Evolutionary conservation across 1,284 basidiomycete genomes (phyloP).

Genomic region (Trametes versicolor): DNA sequence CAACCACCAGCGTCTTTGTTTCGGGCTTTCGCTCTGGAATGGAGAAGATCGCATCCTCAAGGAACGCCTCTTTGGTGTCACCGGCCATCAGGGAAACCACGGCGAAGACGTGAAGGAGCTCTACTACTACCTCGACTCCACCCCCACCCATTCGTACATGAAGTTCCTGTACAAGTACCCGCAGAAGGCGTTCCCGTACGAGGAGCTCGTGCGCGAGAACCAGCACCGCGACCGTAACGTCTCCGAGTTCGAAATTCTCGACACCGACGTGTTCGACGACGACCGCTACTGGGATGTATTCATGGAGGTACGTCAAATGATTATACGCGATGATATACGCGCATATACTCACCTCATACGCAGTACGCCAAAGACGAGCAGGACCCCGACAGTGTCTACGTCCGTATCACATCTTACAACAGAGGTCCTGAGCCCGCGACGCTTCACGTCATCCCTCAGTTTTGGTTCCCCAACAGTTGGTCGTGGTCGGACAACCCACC

Average conservation of each 20-base stretch:
- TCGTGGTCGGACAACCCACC: constrained; percentile 91
- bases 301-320: constrained; percentile 75
- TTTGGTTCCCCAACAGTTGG: constrained; percentile 99
- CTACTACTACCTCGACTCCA: constrained; percentile 98
- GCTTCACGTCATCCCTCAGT: constrained; percentile 93
- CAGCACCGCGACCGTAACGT: constrained; percentile 86
- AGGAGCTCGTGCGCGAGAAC: constrained; percentile 91
- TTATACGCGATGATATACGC: neutral
- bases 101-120: constrained; percentile 99
- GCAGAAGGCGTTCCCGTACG: constrained; percentile 92
- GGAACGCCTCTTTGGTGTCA: constrained; percentile 94
- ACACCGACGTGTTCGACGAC: constrained; percentile 92
- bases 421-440: constrained; percentile 96
- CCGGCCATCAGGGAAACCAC: constrained; percentile 97
- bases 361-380: constrained; percentile 99
- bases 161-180: constrained; percentile 99
- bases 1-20: constrained; percentile 94
- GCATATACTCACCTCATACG: constrained; percentile 33
- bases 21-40: constrained; percentile 95
- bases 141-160: constrained; percentile 99
- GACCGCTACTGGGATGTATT: constrained; percentile 99
- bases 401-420: constrained; percentile 97
- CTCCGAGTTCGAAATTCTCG: constrained; percentile 92
- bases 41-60: constrained; percentile 95
- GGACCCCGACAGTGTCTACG: constrained; percentile 87